Evolutionary conservation across 2,329 filamentous ascomycete species (phyloP), one percentile per base, ranked within the genome.

Genomic region (Arthroderma sp.): DNA sequence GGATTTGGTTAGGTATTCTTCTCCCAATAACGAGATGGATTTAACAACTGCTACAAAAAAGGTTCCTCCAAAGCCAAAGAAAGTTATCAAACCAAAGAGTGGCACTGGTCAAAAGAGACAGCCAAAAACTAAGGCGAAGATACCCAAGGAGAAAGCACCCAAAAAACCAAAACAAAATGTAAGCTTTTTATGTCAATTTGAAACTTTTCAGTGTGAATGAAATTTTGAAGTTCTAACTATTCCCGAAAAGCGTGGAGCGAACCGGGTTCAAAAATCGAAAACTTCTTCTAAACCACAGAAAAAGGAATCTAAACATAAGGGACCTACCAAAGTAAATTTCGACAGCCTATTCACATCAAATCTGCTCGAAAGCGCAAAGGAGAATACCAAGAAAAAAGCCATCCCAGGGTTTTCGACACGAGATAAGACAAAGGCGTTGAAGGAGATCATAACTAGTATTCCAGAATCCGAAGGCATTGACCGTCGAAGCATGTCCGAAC

Each of bases 361-460:
- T 35, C 25, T 59, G 11, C n/a, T 60, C 15, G 23, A 59, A 3
- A 38, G 17, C 47, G 59, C 59, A 43, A 59, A 59, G 19, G 55
- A 51, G 6, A 72, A 67, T 56, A 59, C 64, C 17, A 55, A 54
- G 0, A 56, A 64, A 39, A 60, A 56, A 1, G 61, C 56, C 2
- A 64, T 68, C 52, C 69, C 67, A 15, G 57, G 28, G 1, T 69
- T 65, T 38, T 62, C 59, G 1, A 19, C 60, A 0, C 60, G 57
- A 3, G 60, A 69, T 44, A 68, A 66, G 47, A 43, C 63, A 5
- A 62, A 63, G n/a, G 71, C 70, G n/a, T 56, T 74, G 1, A 55
- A 57, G 6, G 65, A 71, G 28, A 56, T 73, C 1, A 60, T 73
- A 41, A 65, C 64, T 0, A 66, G 57, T 52, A 66, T 72, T 33